Base-by-base conservation (phyloP, 1,284 basidiomycete species). In the Apiotrichum brassicae region DNA sequence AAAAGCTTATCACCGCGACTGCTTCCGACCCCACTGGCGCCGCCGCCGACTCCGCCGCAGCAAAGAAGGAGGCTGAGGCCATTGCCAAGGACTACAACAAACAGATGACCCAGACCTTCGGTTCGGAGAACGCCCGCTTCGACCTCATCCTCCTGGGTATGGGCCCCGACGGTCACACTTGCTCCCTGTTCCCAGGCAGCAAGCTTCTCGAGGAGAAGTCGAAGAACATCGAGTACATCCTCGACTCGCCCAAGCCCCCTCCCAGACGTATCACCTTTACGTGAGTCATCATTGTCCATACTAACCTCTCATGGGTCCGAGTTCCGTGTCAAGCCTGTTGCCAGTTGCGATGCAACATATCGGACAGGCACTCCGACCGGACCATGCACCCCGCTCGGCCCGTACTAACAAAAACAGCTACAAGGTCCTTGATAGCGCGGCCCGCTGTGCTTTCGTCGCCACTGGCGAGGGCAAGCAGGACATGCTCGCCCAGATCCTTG, bases 131-230 rank as follows among this genome's bases (percentile, higher is more conserved):
- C 2, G 93, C 92, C 55, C 78, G 91, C 46, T 97, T 97, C 71
- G 92, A 97, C 72, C 81, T 97, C 65, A 86, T 97, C 76, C 81
- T 97, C 35, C 83, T 97, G 46, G 92, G 92, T 50, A 84, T 92
- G 79, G 92, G 92, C 12, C 84, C 87, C 4, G 94, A 97, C 68
- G 94, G 95, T 18, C 95, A 99, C 78, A 98, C 94, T 25, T 90
- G 86, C 57, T 92, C 87, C 23, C 83, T 99, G 58, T 99, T 99
- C 82, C 94, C 95, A 20, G 86, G 81, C 3, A 94, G 98, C 70
- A 80, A 81, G 49, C 80, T 97, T 35, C 80, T 98, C 32, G 66
- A 75, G 30, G 94, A 97, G 75, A 81, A 81, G 54, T 87, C 90
- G 68, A 81, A 89, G 44, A 98, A 94, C 94, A 90, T 99, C 20